These are phyloP conservation scores for Moesziomyces sp. DNA, from an alignment of 1,284 basidiomycete genomes.

Conservation along the genomic window DNA sequence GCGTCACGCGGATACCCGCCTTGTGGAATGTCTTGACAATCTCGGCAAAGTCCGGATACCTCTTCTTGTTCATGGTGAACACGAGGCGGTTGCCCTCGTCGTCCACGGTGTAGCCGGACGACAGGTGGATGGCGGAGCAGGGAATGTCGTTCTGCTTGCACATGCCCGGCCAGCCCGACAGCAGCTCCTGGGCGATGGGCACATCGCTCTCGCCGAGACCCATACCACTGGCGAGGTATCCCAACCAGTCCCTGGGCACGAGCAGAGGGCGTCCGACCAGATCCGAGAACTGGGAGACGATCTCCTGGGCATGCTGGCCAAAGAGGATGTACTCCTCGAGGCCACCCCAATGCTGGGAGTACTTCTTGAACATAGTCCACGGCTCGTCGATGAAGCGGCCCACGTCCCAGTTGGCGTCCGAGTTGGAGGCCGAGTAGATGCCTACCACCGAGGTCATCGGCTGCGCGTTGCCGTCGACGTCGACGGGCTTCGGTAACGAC, in stretches of 20 bases:
- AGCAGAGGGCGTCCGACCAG: conserved; percentile 68
- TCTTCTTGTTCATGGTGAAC: conserved; percentile 69
- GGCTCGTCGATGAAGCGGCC: conserved; percentile 69
- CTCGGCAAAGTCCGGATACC: conserved; percentile 70
- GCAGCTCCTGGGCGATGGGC: conserved; percentile 69
- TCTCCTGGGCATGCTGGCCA: conserved; percentile 65
- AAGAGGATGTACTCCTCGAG: conserved; percentile 69
- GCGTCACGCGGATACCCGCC: conserved; percentile 69
- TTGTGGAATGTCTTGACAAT: conserved; percentile 68
- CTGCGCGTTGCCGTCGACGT: conserved; percentile 39
- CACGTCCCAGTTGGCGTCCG: conserved; percentile 69
- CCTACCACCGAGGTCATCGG: conserved; percentile 66
- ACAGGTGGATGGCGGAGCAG: conserved; percentile 65
- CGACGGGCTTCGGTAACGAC: conserved; percentile 58
- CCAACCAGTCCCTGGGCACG: conserved; percentile 69
- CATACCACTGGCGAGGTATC: conserved; percentile 69
- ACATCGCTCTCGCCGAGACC: conserved; percentile 69
- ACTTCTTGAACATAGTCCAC: conserved; percentile 69
- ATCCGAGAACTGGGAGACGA: conserved; percentile 64
- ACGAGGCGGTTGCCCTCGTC: conserved; percentile 68
- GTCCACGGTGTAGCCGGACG: conserved; percentile 69
- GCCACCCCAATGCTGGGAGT: conserved; percentile 69
- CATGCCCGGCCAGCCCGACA: conserved; percentile 68
- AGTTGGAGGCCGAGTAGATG: conserved; percentile 69
- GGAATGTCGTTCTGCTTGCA: conserved; percentile 70